These are phyloP conservation scores for Serendipita sp. DNA, from an alignment of 768 basidiomycete species.

Conservation along the genomic window DNA sequence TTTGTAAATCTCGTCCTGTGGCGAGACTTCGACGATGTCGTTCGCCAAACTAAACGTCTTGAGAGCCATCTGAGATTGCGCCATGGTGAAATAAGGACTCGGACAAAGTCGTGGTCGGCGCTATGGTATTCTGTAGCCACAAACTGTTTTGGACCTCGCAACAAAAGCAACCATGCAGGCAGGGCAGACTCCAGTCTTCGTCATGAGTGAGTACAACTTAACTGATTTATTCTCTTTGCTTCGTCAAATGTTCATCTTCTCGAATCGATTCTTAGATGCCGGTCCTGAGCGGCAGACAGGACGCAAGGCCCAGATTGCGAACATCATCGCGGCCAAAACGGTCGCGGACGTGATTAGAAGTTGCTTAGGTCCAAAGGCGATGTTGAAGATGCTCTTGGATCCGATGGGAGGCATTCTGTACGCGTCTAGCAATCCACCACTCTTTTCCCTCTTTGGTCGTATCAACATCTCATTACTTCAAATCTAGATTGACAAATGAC, in stretches of 20 bases:
- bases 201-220: slow-evolving; percentile 44
- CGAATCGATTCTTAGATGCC: slow-evolving; percentile 43
- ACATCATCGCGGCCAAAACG: slow-evolving; percentile 97
- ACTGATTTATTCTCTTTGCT: background rate
- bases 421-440: slow-evolving; percentile 13
- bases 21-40: slow-evolving; percentile 50
- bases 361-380: slow-evolving; percentile 92
- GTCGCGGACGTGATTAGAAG: slow-evolving; percentile 97
- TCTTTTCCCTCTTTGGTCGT: background rate
- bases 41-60: slow-evolving; percentile 62
- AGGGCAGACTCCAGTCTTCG: slow-evolving; percentile 66
- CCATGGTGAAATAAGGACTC: background rate
- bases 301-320: slow-evolving; percentile 89
- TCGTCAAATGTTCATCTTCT: slow-evolving; percentile 5
- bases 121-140: background rate
- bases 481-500: slow-evolving; percentile 76
- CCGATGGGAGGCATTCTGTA: slow-evolving; percentile 98
- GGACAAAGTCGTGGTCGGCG: background rate
- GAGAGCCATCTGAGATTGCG: slow-evolving; percentile 39
- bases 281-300: slow-evolving; percentile 90
- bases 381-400: slow-evolving; percentile 99
- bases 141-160: background rate
- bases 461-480: background rate
- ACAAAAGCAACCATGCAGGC: slow-evolving; percentile 13
- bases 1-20: slow-evolving; percentile 66